Evolutionary conservation across 164 flowering plant species (phyloP).

Genomic region (Cinnamomum micranthum): DNA sequence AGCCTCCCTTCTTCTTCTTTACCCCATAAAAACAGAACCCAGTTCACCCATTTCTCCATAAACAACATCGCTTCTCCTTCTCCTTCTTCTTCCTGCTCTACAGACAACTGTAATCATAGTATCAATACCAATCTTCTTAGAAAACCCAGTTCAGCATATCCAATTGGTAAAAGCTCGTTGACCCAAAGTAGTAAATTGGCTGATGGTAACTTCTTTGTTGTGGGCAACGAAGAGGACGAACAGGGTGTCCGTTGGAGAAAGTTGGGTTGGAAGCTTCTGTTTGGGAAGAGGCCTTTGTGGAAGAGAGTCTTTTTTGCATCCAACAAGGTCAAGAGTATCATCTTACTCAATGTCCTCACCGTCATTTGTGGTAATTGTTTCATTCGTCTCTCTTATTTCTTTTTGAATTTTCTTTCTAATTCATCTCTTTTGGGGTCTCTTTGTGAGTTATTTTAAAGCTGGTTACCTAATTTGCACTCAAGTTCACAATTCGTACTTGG

Average conservation of each 20-base stretch:
- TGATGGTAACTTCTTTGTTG: background rate
- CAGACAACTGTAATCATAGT: background rate
- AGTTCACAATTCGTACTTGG: too few species aligned
- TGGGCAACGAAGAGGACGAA: background rate
- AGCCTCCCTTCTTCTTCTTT: slow-evolving; percentile 13
- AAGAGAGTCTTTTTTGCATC: slow-evolving; percentile 65
- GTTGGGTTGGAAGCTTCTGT: slow-evolving; percentile 13
- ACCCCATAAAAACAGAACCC: slow-evolving; percentile 11
- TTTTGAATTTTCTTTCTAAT: too few species aligned
- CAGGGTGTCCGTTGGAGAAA: background rate
- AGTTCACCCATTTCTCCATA: slow-evolving; percentile 17
- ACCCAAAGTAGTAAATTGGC: slow-evolving; percentile 2
- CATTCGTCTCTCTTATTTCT: background rate
- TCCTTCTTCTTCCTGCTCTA: slow-evolving; percentile 2
- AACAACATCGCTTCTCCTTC: background rate
- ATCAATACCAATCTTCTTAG: background rate
- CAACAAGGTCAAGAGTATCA: slow-evolving; percentile 61
- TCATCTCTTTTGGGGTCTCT: too few species aligned
- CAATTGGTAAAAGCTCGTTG: slow-evolving; percentile 2
- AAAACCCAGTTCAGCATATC: slow-evolving; percentile 1
- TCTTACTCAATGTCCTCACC: slow-evolving; percentile 66
- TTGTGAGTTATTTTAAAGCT: too few species aligned
- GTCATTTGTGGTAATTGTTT: slow-evolving; percentile 50
- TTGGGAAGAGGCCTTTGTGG: slow-evolving; percentile 47
- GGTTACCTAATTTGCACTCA: too few species aligned